Evolutionary conservation across 2,329 filamentous ascomycete genomes (phyloP).

Genomic region (Microcyclospora tardicrescens): DNA sequence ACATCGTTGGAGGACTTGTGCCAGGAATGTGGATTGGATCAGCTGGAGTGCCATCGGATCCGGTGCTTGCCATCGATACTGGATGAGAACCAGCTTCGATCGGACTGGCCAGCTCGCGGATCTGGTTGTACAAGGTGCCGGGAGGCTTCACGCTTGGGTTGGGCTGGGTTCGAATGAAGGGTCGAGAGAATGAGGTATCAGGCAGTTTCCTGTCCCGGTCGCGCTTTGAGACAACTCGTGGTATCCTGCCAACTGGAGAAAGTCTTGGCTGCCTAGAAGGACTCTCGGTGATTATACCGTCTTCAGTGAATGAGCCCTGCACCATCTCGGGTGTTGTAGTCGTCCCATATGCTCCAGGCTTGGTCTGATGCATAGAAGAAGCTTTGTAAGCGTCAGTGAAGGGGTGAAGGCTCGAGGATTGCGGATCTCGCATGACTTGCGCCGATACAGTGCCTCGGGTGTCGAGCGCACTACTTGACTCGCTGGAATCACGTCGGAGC

Average conservation of each 20-base stretch:
- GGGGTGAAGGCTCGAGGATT: too few species aligned
- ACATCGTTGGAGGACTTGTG: slow-evolving; percentile 11
- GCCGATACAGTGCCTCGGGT: too few species aligned
- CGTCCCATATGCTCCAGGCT: not conserved
- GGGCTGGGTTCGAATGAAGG: slow-evolving; percentile 47
- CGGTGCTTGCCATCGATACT: slow-evolving; percentile 15
- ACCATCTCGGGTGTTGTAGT: slow-evolving; percentile 3
- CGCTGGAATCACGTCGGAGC: slow-evolving; percentile 12
- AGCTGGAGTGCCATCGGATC: slow-evolving; percentile 11
- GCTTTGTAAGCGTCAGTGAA: too few species aligned
- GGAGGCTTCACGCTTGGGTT: slow-evolving; percentile 16
- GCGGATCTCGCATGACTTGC: too few species aligned
- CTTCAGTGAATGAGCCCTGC: slow-evolving; percentile 15
- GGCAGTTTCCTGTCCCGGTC: slow-evolving; percentile 53
- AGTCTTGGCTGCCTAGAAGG: slow-evolving; percentile 35
- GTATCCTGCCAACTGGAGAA: slow-evolving; percentile 74
- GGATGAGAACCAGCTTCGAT: slow-evolving; percentile 15
- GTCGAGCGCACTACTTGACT: slow-evolving; percentile 9
- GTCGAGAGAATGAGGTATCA: slow-evolving; percentile 72
- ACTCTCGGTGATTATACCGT: slow-evolving; percentile 37
- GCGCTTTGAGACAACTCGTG: slow-evolving; percentile 58
- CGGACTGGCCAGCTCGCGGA: slow-evolving; percentile 22
- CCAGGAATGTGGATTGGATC: slow-evolving; percentile 11
- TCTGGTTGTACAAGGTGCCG: slow-evolving; percentile 18
- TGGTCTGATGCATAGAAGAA: not conserved